phyloP scores from a whole-genome alignment of 2,329 filamentous ascomycete species.

The Hirsutella thompsonii region DNA sequence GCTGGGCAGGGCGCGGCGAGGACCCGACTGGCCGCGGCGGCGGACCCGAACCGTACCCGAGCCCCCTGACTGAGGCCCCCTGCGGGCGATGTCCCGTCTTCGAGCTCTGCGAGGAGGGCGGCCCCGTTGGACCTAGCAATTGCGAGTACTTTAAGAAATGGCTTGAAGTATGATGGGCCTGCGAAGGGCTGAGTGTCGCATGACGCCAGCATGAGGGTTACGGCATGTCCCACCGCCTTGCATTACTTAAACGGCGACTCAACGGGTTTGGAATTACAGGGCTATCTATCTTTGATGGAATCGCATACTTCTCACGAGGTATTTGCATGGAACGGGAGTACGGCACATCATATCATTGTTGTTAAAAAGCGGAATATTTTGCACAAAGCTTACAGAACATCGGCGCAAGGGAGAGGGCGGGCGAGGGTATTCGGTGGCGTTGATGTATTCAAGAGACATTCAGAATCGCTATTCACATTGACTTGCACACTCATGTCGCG shows the following conservation, averaged over 20 bases:
- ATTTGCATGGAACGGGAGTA: neutral
- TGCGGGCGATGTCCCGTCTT: conserved; percentile 91
- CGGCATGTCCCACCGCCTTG: too few relatives aligned
- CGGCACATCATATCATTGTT: neutral
- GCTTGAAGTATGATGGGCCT: conserved; percentile 34
- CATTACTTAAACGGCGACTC: too few relatives aligned
- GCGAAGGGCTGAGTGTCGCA: too few relatives aligned
- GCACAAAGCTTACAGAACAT: too few relatives aligned
- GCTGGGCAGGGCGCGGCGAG: conserved; percentile 26
- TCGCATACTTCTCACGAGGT: neutral
- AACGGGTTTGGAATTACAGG: too few relatives aligned
- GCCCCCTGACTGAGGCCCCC: conserved; percentile 76
- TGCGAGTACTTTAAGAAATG: conserved; percentile 88
- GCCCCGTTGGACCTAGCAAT: conserved; percentile 76
- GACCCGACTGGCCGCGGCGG: conserved; percentile 21
- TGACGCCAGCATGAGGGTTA: too few relatives aligned
- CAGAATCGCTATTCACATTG: too few relatives aligned
- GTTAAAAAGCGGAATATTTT: too few relatives aligned
- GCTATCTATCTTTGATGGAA: too few relatives aligned
- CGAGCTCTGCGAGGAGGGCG: conserved; percentile 80
- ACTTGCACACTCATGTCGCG: neutral
- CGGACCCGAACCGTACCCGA: conserved; percentile 36
- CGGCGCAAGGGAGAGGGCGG: neutral
- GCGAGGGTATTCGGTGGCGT: neutral
- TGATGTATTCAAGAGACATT: neutral